These are phyloP conservation scores for Colletotrichum viniferum DNA, from an alignment of 2,329 filamentous ascomycete genomes.

Conservation along the genomic window DNA sequence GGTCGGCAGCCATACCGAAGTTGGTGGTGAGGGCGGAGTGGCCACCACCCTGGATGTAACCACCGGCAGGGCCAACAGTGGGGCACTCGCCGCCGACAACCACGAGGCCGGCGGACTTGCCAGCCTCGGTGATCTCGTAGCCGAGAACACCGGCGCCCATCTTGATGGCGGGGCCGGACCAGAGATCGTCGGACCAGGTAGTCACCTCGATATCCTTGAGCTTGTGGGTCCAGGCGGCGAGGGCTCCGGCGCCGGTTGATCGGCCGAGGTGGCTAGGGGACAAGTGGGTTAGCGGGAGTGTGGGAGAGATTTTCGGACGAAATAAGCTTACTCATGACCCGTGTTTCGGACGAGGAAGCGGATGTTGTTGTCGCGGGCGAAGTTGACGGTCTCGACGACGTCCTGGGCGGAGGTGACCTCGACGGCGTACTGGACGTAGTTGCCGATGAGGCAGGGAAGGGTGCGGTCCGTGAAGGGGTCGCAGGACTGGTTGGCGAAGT, in stretches of 20 bases:
- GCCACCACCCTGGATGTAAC: slow-evolving; percentile 65
- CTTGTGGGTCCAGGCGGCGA: slow-evolving; percentile 43
- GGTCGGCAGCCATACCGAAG: slow-evolving; percentile 65
- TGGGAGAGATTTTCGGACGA: slow-evolving; percentile 11
- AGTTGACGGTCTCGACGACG: slow-evolving; percentile 36
- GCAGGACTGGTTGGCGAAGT: slow-evolving; percentile 40
- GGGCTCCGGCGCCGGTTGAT: slow-evolving; percentile 42
- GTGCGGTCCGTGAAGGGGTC: slow-evolving; percentile 41
- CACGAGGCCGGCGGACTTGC: slow-evolving; percentile 22
- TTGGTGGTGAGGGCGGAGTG: slow-evolving; percentile 56
- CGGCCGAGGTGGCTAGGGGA: slow-evolving; percentile 38
- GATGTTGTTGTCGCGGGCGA: slow-evolving; percentile 40
- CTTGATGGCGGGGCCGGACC: slow-evolving; percentile 54
- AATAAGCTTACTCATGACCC: slow-evolving; percentile 30
- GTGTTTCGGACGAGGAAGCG: slow-evolving; percentile 40
- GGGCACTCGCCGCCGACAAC: slow-evolving; percentile 54
- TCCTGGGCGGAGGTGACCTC: slow-evolving; percentile 34
- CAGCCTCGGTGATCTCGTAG: slow-evolving; percentile 39
- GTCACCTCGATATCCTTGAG: slow-evolving; percentile 46
- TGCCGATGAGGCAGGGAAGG: slow-evolving; percentile 46
- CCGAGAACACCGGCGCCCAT: slow-evolving; percentile 58
- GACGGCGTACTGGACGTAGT: slow-evolving; percentile 44
- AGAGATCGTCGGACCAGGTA: slow-evolving; percentile 42
- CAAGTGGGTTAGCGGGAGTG: background rate
- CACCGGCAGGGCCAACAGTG: slow-evolving; percentile 63